These are phyloP conservation scores for Ophiocordyceps camponoti-saundersi DNA, from an alignment of 2,329 filamentous ascomycete species.

Conservation along the genomic window DNA sequence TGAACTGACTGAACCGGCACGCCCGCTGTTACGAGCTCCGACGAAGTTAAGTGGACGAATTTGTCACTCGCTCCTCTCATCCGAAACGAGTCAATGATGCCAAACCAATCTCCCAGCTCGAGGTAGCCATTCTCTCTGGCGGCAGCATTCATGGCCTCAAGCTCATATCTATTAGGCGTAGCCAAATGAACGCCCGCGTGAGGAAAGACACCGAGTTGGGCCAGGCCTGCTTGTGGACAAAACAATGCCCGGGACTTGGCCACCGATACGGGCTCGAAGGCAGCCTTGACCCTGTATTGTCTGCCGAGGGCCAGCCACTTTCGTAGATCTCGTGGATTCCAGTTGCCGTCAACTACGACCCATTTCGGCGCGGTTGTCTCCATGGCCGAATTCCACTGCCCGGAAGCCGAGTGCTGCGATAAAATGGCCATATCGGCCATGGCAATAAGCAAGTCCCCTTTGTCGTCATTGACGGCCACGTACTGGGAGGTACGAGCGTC, in stretches of 20 bases:
- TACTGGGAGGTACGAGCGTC: constrained; percentile 71
- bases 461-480: constrained; percentile 69
- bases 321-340: constrained; percentile 48
- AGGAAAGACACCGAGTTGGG: constrained; percentile 36
- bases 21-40: constrained; percentile 56
- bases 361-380: constrained; percentile 45
- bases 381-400: constrained; percentile 44
- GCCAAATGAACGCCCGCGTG: constrained; percentile 50
- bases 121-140: constrained; percentile 53
- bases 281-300: constrained; percentile 38
- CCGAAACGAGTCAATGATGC: constrained; percentile 60
- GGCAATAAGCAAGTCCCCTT: constrained; percentile 72
- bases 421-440: constrained; percentile 95
- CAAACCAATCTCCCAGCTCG: constrained; percentile 59
- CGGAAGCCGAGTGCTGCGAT: constrained; percentile 32
- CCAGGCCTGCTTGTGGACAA: constrained; percentile 18
- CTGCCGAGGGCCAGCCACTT: constrained; percentile 50
- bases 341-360: constrained; percentile 79
- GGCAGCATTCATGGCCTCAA: constrained; percentile 58
- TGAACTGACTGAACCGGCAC: constrained; percentile 72
- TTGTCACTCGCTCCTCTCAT: constrained; percentile 58
- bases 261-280: constrained; percentile 79
- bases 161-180: constrained; percentile 71
- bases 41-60: constrained; percentile 51
- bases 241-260: constrained; percentile 63